Evolutionary conservation across 805 yeast genomes (phyloP), one percentile per base, ranked within the genome.

Genomic region (Candida palmyrensis): DNA sequence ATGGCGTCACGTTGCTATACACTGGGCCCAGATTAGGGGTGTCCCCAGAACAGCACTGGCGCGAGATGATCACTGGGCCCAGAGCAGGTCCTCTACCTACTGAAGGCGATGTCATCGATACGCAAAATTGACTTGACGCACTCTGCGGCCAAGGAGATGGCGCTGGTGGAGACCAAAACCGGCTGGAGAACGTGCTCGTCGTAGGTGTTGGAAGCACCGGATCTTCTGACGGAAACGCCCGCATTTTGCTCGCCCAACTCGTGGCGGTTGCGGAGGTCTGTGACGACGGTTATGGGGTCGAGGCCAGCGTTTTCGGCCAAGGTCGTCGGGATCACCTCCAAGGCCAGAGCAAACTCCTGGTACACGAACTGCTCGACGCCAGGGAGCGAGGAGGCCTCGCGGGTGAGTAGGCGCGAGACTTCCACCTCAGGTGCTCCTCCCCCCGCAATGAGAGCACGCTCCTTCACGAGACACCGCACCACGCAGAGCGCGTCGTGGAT

Each of bases 381-480:
- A 13, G 84, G 74, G 44, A 82, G 68, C 33, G 75, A 65, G 43
- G 78, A 71, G 19, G 94, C 72, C 57, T 87, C 95, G 45, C 76
- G 78, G 46, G 74, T 66, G 44, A 88, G 63, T 10, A 75, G 74
- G 42, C 90, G 76, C 8, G 96, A 77, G 6, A 86, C 80, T 66
- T 89, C 96, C 44, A 88, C 78, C 62, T 88, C 97, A 29, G 97
- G 95, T 5, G 98, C 97, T 49, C 97, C 98, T 43, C 98, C 99
- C 49, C 99, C 99, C 10, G 97, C 96, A 63, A 92, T 88, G 53
- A 84, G 67, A 1, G 89, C 95, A 52, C 75, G 82, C 56, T 85
- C 87, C 54, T 87, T 86, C 18, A 88, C 95, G 36, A 87, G 68
- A 62, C 96, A 83, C 56, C 95, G 67, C 42, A 82, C 71, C 36